phyloP scores from a whole-genome alignment of 495 filamentous ascomycete genomes.

The Chlorociboria aeruginascens region DNA sequence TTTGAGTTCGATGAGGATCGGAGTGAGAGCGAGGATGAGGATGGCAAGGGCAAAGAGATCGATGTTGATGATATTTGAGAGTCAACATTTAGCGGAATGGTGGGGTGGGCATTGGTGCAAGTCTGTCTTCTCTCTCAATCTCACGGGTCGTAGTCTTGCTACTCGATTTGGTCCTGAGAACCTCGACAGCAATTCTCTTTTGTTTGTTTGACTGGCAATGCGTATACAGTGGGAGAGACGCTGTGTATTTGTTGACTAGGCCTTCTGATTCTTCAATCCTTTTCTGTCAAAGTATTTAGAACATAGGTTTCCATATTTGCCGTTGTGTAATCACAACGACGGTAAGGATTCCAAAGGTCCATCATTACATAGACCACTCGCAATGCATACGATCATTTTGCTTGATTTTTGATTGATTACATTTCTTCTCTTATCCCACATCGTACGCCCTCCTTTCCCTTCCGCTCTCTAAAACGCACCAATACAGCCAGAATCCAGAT shows the following conservation, averaged over 20 bases:
- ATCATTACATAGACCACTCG: neutral
- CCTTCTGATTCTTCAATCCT: slow-evolving; percentile 2
- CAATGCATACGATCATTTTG: no score
- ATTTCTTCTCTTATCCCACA: no score
- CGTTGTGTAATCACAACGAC: neutral
- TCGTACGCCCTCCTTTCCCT: neutral
- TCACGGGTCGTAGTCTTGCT: slow-evolving; percentile 15
- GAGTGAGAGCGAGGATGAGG: slow-evolving; percentile 51
- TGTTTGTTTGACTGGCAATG: slow-evolving; percentile 11
- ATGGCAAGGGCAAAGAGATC: slow-evolving; percentile 44
- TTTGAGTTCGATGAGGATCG: slow-evolving; percentile 87
- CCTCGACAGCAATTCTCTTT: slow-evolving; percentile 22
- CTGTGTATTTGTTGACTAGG: slow-evolving; percentile 13
- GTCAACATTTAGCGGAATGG: slow-evolving; percentile 9
- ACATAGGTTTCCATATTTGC: neutral
- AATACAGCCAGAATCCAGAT: neutral
- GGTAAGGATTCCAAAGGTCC: neutral
- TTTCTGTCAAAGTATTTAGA: neutral
- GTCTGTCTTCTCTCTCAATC: slow-evolving; percentile 54
- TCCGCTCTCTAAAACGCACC: neutral
- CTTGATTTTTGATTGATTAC: no score
- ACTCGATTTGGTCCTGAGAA: slow-evolving; percentile 12
- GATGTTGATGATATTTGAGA: slow-evolving; percentile 55
- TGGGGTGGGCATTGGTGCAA: slow-evolving; percentile 11
- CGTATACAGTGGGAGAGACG: slow-evolving; percentile 22